Evolutionary conservation across 306 rosid genomes (phyloP).

Genomic region (Abrus precatorius): DNA sequence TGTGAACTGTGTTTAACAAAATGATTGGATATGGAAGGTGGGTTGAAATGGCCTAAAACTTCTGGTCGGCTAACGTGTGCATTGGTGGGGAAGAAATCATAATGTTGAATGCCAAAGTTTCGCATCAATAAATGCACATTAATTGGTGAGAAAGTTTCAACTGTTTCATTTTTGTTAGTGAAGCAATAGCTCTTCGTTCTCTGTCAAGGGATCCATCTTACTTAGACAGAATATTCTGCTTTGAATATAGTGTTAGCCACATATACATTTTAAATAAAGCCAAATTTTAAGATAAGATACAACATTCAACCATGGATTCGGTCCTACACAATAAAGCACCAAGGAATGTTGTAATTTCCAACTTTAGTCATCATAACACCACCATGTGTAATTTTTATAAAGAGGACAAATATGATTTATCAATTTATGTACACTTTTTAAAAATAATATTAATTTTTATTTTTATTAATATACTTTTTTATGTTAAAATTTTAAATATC

Average conservation of each 20-base stretch:
- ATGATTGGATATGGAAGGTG: background rate
- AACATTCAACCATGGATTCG: background rate
- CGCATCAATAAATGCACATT: background rate
- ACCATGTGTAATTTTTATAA: too few species aligned
- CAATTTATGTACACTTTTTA: too few species aligned
- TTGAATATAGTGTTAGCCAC: conserved; percentile 1
- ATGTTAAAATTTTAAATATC: too few species aligned
- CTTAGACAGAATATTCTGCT: background rate
- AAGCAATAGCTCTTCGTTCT: background rate
- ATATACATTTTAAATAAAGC: background rate
- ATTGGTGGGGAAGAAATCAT: conserved; percentile 1
- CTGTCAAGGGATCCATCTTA: background rate
- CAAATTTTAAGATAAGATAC: background rate
- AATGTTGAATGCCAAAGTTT: background rate
- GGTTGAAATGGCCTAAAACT: background rate
- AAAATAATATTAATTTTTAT: too few species aligned
- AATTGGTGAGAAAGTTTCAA: background rate
- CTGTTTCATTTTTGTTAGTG: background rate
- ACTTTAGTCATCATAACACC: background rate
- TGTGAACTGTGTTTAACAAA: conserved; percentile 4
- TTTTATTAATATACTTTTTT: too few species aligned
- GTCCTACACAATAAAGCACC: conserved; percentile 5
- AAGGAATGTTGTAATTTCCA: conserved; percentile 7
- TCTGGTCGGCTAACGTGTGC: background rate
- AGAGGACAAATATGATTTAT: too few species aligned